phyloP scores from a whole-genome alignment of 2,329 filamentous ascomycete genomes.

The Ceratocystis lukuohia region DNA sequence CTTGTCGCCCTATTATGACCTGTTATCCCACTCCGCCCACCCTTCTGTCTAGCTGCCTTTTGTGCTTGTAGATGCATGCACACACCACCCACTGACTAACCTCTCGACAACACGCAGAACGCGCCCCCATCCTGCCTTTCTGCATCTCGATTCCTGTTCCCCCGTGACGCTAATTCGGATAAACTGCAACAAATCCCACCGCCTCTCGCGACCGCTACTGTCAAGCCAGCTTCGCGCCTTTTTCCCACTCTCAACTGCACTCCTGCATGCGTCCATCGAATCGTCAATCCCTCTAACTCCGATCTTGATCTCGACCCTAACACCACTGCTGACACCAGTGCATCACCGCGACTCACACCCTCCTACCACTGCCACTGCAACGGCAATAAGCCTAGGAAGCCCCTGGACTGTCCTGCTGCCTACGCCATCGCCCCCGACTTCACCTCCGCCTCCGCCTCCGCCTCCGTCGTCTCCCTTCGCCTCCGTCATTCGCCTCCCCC shows the following conservation, averaged over 20 bases:
- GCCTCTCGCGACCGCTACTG: slow-evolving; percentile 13
- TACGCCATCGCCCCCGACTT: slow-evolving; percentile 15
- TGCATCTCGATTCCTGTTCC: background rate
- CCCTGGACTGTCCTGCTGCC: background rate
- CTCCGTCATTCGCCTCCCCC: slow-evolving; percentile 22
- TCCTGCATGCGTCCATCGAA: background rate
- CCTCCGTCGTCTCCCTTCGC: background rate
- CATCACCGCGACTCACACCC: background rate
- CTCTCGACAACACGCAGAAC: background rate
- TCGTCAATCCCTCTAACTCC: background rate
- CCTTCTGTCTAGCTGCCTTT: background rate
- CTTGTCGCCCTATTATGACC: background rate
- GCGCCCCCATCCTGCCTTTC: slow-evolving; percentile 5
- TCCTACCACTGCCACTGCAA: background rate
- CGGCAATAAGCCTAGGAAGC: background rate
- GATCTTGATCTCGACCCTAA: background rate
- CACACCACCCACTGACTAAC: slow-evolving; percentile 3
- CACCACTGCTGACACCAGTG: background rate
- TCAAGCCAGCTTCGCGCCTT: background rate
- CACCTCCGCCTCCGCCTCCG: slow-evolving; percentile 23
- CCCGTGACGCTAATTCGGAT: background rate
- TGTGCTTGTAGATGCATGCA: background rate
- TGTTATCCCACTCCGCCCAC: background rate
- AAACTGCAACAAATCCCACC: slow-evolving; percentile 1
- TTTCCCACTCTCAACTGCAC: slow-evolving; percentile 4